Evolutionary conservation across 2,329 filamentous ascomycete species (phyloP).

Genomic region (Tolypocladium guangdongense): DNA sequence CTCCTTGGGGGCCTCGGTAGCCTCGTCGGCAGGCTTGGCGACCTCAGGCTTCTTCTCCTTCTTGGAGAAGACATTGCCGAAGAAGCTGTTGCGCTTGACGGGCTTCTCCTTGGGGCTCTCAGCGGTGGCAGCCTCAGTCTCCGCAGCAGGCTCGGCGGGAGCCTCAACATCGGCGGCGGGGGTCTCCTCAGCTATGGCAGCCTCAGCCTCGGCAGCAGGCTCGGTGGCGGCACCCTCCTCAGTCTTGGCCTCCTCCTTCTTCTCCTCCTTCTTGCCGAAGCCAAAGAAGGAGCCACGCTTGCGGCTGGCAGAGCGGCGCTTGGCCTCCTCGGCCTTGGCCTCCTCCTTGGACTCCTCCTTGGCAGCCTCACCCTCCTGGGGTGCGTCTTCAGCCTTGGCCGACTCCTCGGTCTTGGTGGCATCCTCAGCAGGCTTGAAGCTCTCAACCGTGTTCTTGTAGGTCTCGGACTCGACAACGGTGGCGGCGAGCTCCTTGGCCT

Average conservation of each 20-base stretch:
- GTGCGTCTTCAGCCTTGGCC: slow-evolving; percentile 21
- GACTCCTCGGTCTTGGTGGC: slow-evolving; percentile 25
- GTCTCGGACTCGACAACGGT: slow-evolving; percentile 66
- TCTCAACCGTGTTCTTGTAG: slow-evolving; percentile 80
- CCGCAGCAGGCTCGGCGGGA: slow-evolving; percentile 19
- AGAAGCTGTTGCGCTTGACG: slow-evolving; percentile 47
- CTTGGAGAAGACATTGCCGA: slow-evolving; percentile 38
- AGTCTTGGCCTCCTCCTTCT: slow-evolving; percentile 24
- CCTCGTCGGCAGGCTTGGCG: slow-evolving; percentile 29
- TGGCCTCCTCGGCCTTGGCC: slow-evolving; percentile 45
- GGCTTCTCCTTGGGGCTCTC: slow-evolving; percentile 38
- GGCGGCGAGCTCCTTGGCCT: slow-evolving; percentile 73
- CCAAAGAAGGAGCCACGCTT: slow-evolving; percentile 58
- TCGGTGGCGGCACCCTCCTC: slow-evolving; percentile 22
- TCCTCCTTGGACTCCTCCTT: slow-evolving; percentile 40
- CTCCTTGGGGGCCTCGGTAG: slow-evolving; percentile 31
- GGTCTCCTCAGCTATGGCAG: slow-evolving; percentile 23
- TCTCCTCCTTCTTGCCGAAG: slow-evolving; percentile 45
- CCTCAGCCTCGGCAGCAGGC: slow-evolving; percentile 22
- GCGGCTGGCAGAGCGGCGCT: slow-evolving; percentile 52
- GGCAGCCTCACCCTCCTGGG: slow-evolving; percentile 21
- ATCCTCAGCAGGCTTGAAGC: slow-evolving; percentile 40
- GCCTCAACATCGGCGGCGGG: slow-evolving; percentile 24
- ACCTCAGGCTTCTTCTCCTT: slow-evolving; percentile 49
- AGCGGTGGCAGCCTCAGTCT: slow-evolving; percentile 29